Conservation (phyloP, 192 early-diverging fungal species). For the Diversispora epigaea region DNA sequence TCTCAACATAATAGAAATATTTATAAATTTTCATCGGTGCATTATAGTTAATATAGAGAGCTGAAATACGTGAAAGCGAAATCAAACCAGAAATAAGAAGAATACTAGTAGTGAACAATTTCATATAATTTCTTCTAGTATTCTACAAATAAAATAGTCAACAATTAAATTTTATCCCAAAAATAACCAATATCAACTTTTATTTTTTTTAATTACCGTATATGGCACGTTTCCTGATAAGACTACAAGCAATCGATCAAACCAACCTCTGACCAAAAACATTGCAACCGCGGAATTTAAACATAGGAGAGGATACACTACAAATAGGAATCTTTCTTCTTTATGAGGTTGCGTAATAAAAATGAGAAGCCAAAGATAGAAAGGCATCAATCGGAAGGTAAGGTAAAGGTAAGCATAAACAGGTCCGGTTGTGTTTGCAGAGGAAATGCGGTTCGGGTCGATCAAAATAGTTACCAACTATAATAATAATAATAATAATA, state of each 20-base stretch:
- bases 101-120: slow-evolving; percentile 5
- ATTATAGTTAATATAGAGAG: slow-evolving; percentile 68
- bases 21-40: slow-evolving; percentile 72
- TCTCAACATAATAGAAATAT: slow-evolving; percentile 39
- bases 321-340: slow-evolving; percentile 93
- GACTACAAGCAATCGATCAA: slow-evolving; percentile 32
- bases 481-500: too few species aligned
- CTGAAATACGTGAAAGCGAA: slow-evolving; percentile 69
- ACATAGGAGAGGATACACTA: slow-evolving; percentile 86
- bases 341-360: slow-evolving; percentile 94
- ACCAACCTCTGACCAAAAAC: slow-evolving; percentile 50
- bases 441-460: slow-evolving; percentile 45
- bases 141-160: too few species aligned
- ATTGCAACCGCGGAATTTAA: slow-evolving; percentile 73
- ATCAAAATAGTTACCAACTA: slow-evolving; percentile 48
- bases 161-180: too few species aligned
- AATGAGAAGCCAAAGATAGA: slow-evolving; percentile 73
- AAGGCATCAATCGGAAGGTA: slow-evolving; percentile 59
- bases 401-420: slow-evolving; percentile 40
- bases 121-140: not conserved
- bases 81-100: slow-evolving; percentile 49
- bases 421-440: slow-evolving; percentile 26
- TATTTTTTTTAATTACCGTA: slow-evolving; percentile 20
- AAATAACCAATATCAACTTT: too few species aligned
- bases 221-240: not conserved